Base-by-base conservation (phyloP, 2,329 filamentous ascomycete genomes). In the Trichoderma semiorbis region DNA sequence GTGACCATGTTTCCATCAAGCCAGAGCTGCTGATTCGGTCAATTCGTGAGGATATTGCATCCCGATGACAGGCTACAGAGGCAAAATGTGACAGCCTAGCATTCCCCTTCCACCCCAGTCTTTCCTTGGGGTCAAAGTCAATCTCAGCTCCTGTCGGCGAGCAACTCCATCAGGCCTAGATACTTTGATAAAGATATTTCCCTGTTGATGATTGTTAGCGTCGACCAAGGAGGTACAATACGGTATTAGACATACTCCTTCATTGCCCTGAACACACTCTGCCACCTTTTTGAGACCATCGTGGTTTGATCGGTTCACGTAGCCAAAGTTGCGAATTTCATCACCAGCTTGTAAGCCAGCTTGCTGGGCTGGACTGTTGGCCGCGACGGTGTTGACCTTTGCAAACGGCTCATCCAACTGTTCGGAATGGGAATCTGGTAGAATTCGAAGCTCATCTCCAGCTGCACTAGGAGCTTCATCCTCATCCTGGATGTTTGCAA, bases 61-160 rank as follows among this genome's bases (percentile, higher is more conserved):
- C 50, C 34, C 14, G 61, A 32, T 26, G 26, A 24, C 7, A 34
- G 18, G 10, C 53, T 70, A 97, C 71, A 97, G 76, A 30, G 93
- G 94, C 75, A 97, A 83, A 74, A 98, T 88, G 83, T 98, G 95
- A 80, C 95, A 99, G 69, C 95, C 95, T 77, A 99, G 84, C 80
- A 97, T 84, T 14, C 95, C 96, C 80, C 94, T 87, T 34, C 96
- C 96, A 75, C 95, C 95, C 95, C 96, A 99, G 78, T 95, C 87
- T 58, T 89, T 88, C 76, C 89, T 88, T 68, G 95, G 95, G 62
- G 86, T 93, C 74, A 99, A 83, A 74, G 88, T 90, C 77, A 98
- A 82, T 71, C 90, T 87, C 72, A 96, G 80, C 75, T 94, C 88
- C 77, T 86, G 84, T 70, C 80, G 81, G 75, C 77, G 78, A 58